Base-by-base conservation (phyloP, 768 basidiomycete genomes). In the Pleurotus tuoliensis region DNA sequence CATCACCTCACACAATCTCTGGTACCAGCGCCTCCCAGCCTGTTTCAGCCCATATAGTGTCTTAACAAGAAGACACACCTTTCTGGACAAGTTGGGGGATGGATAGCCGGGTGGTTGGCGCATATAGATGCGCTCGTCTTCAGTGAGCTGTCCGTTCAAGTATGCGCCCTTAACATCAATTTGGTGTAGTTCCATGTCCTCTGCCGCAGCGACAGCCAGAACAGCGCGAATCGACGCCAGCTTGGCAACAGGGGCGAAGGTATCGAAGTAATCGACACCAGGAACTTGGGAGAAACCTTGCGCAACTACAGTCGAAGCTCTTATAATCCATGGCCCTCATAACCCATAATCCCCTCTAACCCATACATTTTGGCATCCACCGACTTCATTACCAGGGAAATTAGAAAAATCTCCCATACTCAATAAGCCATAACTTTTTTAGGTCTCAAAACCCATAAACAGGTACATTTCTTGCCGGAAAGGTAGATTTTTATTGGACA, bases 161-260 rank as follows among this genome's bases (percentile, higher is more conserved):
- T 71, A 80, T 0, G 74, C 75, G 0, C 65, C 64, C 30, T 73
- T 73, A 38, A 79, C 67, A 57, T 80, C 73, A n/a, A 77, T 66
- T 27, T 47, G 41, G 24, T 59, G 27, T 22, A 63, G 47, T 13
- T 58, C 43, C 41, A 66, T 62, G 56, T 66, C 62, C 34, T 61
- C 44, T 0, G 20, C 20, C 1, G 69, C 69, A 0, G 73, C 74
- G 15, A 74, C 41, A 0, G 72, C 66, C 4, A 75, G 62, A 11
- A 65, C 43, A 1, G 65, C 55, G 0, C 65, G 63, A 39, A 70
- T 61, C 0, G 66, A 59, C 0, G 50, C 61, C 12, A 67, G 52
- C 40, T 64, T 66, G 1, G 65, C 65, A 3, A 69, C 62, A 5
- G 76, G 70, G 0, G 74, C 61, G 47, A 64, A 72, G 0, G 71